phyloP scores from a whole-genome alignment of 371 early-diverging fungal species.

The Lichtheimia ornata region DNA sequence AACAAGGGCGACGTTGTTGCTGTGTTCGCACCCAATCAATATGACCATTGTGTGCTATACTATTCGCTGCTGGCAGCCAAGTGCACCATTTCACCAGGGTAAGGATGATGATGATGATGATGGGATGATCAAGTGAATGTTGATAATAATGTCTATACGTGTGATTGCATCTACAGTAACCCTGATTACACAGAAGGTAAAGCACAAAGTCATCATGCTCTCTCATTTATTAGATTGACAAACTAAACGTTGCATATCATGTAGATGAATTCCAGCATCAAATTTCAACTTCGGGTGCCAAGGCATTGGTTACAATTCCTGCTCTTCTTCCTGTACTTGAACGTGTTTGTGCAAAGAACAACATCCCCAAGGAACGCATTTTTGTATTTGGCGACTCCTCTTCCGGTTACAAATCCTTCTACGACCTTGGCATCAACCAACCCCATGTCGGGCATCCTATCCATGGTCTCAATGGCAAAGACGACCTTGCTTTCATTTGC shows the following conservation, averaged over 20 bases:
- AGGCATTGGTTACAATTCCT: constrained; percentile 51
- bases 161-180: constrained; percentile 22
- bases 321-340: constrained; percentile 41
- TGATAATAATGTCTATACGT: no score
- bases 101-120: not conserved
- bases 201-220: not conserved
- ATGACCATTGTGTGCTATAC: constrained; percentile 40
- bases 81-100: constrained; percentile 44
- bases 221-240: not conserved
- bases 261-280: constrained; percentile 71
- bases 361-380: constrained; percentile 48
- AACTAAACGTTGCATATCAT: not conserved
- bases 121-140: no score
- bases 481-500: constrained; percentile 72
- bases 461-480: constrained; percentile 14
- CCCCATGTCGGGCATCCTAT: constrained; percentile 16
- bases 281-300: constrained; percentile 66
- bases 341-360: constrained; percentile 48
- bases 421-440: not conserved
- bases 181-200: constrained; percentile 47
- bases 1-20: constrained; percentile 75
- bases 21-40: constrained; percentile 70
- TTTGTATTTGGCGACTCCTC: constrained; percentile 49
- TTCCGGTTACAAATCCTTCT: constrained; percentile 23
- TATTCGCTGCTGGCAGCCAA: constrained; percentile 42